A percentile compares a stretch with the other conserved stretches of the same genome.
phyloP scores from a whole-genome alignment of 192 early-diverging fungal genomes.

The Coemansia reversa region DNA sequence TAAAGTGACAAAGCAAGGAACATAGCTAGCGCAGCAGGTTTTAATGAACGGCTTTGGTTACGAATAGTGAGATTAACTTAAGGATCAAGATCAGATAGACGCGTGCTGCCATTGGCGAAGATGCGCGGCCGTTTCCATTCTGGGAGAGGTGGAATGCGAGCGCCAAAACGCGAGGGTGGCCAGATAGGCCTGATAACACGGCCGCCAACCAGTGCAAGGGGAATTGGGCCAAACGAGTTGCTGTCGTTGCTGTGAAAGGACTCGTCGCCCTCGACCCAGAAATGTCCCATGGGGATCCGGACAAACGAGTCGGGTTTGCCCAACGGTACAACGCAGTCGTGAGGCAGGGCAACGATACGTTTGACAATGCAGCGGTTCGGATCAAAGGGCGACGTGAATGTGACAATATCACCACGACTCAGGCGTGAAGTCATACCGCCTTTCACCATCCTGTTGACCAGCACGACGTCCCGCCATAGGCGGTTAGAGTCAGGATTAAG shows the following conservation, averaged over 20 bases:
- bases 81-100: constrained; percentile 5
- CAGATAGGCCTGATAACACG: constrained; percentile 64
- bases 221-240: constrained; percentile 74
- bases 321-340: constrained; percentile 61
- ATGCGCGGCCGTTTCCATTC: constrained; percentile 45
- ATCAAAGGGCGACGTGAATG: constrained; percentile 63
- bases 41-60: too few species aligned
- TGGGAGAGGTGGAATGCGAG: constrained; percentile 41
- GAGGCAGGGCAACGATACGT: constrained; percentile 79
- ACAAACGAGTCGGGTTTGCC: constrained; percentile 42
- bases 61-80: too few species aligned
- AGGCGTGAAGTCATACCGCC: constrained; percentile 39
- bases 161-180: constrained; percentile 67
- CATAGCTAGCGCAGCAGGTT: too few species aligned
- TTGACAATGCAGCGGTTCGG: constrained; percentile 75
- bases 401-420: constrained; percentile 68
- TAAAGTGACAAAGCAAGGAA: too few species aligned
- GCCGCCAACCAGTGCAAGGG: constrained; percentile 65
- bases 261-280: constrained; percentile 88
- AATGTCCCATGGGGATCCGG: constrained; percentile 72
- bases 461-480: constrained; percentile 64
- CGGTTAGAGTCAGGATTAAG: constrained; percentile 73
- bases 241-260: constrained; percentile 79
- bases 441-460: constrained; percentile 61
- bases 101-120: constrained; percentile 21